These are phyloP conservation scores for Dryadomyces sulphureus DNA, from an alignment of 2,329 filamentous ascomycete species.

Conservation along the genomic window DNA sequence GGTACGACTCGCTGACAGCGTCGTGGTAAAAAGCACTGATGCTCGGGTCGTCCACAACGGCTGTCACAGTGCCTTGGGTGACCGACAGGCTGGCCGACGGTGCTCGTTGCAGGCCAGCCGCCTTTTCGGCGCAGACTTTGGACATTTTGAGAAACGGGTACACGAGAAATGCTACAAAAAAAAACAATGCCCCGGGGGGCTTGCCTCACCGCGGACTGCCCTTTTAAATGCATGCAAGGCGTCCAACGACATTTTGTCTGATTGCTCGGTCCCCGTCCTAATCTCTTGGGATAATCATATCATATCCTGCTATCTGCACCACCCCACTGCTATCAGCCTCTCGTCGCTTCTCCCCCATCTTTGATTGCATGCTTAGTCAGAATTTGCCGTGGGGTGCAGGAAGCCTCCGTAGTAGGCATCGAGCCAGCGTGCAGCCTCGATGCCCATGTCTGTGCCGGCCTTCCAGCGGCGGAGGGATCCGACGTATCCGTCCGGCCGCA, in stretches of 20 bases:
- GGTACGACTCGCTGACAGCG: slow-evolving; percentile 7
- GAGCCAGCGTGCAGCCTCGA: slow-evolving; percentile 36
- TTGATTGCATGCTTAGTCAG: background rate
- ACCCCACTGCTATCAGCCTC: background rate
- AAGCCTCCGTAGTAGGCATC: slow-evolving; percentile 39
- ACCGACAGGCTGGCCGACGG: background rate
- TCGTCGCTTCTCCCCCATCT: background rate
- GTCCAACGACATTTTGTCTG: too few relatives aligned
- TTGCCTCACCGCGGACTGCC: too few relatives aligned
- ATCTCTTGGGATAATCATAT: too few relatives aligned
- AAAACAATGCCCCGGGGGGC: too few relatives aligned
- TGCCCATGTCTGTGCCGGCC: slow-evolving; percentile 29
- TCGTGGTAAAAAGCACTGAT: slow-evolving; percentile 4
- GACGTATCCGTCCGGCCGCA: slow-evolving; percentile 61
- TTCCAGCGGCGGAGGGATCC: slow-evolving; percentile 42
- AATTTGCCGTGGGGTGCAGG: slow-evolving; percentile 20
- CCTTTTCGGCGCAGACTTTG: background rate
- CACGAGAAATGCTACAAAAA: too few relatives aligned
- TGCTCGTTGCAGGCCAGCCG: too few relatives aligned
- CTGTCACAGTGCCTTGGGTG: background rate
- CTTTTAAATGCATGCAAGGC: too few relatives aligned
- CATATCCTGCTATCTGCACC: background rate
- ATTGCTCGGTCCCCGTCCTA: too few relatives aligned
- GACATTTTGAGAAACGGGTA: background rate
- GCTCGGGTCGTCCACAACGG: slow-evolving; percentile 1